phyloP scores from a whole-genome alignment of 1,284 basidiomycete species.

The Porodaedalea pini region DNA sequence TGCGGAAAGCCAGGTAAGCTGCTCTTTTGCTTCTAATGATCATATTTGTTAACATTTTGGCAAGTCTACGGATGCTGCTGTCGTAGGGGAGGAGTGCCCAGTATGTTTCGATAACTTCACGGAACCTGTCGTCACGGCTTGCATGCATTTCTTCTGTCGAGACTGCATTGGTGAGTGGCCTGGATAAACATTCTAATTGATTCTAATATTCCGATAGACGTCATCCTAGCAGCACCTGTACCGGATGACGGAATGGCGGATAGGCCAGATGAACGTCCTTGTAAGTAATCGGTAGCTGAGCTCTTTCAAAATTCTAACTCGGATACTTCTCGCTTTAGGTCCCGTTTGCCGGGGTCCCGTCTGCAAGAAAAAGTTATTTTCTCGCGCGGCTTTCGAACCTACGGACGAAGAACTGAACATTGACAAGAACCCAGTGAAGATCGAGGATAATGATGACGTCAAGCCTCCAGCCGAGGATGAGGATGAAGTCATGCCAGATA shows the following conservation, averaged over 20 bases:
- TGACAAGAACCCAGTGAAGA: not conserved
- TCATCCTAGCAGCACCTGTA: constrained; percentile 34
- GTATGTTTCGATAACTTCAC: constrained; percentile 50
- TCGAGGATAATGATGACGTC: constrained; percentile 16
- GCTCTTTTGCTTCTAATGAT: not conserved
- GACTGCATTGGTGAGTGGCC: constrained; percentile 47
- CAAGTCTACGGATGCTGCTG: constrained; percentile 44
- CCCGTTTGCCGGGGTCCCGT: constrained; percentile 49
- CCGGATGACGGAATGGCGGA: constrained; percentile 31
- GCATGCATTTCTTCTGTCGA: constrained; percentile 49
- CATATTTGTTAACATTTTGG: not conserved
- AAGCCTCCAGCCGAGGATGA: constrained; percentile 10
- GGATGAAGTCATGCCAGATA: constrained; percentile 18
- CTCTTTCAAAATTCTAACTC: not conserved
- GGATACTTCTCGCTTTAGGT: constrained; percentile 31
- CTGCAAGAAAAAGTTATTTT: constrained; percentile 41
- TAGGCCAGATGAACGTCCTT: constrained; percentile 42
- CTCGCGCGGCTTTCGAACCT: constrained; percentile 47
- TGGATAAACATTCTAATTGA: too few relatives aligned
- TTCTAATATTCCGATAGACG: constrained; percentile 30
- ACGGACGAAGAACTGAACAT: constrained; percentile 40
- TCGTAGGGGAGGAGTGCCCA: constrained; percentile 51
- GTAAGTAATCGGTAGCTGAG: constrained; percentile 30
- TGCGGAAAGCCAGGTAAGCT: constrained; percentile 47
- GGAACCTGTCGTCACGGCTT: constrained; percentile 45